phyloP scores from a whole-genome alignment of 345 rosid species.

The Eucalyptus erythrocorys region DNA sequence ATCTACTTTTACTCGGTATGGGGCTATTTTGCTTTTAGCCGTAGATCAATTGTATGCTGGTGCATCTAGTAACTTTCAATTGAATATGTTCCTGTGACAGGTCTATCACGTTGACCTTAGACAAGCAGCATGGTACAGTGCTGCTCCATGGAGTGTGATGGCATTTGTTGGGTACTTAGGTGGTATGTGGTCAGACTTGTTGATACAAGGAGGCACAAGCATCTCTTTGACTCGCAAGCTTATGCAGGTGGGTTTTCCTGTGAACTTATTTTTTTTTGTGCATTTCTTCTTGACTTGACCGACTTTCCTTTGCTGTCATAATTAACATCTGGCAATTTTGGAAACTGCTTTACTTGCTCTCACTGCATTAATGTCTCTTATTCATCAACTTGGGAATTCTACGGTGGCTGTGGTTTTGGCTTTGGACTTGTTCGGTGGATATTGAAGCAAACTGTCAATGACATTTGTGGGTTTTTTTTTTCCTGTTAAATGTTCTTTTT shows the following conservation, averaged over 20 bases:
- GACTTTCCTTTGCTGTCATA: not conserved
- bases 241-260: constrained; percentile 63
- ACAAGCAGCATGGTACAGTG: constrained; percentile 98
- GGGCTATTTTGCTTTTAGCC: not conserved
- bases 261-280: not conserved
- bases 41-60: not conserved
- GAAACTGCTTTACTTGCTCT: not conserved
- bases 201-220: constrained; percentile 64
- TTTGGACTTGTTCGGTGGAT: not conserved
- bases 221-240: constrained; percentile 80
- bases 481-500: not conserved
- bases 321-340: not conserved
- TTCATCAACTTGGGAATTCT: not conserved
- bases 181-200: constrained; percentile 68
- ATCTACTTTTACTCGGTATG: constrained; percentile 87
- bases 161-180: constrained; percentile 79
- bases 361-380: not conserved
- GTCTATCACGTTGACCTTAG: constrained; percentile 84
- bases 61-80: not conserved
- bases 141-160: constrained; percentile 93
- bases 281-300: not conserved
- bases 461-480: not conserved
- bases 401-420: not conserved
- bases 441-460: not conserved
- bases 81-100: constrained; percentile 15